A percentile compares a stretch with the other conserved stretches of the same genome.
Evolutionary conservation across 1,284 basidiomycete species (phyloP).

Genomic region (Omphalotus olearius): DNA sequence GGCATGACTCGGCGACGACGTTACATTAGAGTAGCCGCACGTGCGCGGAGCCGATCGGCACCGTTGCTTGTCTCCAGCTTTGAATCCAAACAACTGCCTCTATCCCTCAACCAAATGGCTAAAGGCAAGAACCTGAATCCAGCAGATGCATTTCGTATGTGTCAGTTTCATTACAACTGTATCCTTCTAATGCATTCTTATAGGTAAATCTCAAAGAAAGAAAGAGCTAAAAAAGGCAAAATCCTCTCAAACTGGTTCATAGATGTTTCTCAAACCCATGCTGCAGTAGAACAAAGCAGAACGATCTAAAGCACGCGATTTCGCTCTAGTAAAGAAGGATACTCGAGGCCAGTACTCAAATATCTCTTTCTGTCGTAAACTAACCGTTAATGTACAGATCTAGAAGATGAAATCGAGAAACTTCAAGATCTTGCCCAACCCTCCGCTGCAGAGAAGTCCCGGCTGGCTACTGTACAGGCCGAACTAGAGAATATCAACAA

Average conservation of each 20-base stretch:
- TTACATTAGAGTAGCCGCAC: not conserved
- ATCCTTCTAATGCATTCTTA: constrained; percentile 11
- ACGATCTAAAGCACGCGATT: constrained; percentile 74
- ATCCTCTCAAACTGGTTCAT: constrained; percentile 10
- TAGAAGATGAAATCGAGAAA: constrained; percentile 67
- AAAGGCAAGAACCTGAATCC: constrained; percentile 83
- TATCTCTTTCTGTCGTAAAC: constrained; percentile 2
- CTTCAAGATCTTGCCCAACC: constrained; percentile 46
- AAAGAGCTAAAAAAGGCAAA: constrained; percentile 88
- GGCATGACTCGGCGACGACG: constrained; percentile 5
- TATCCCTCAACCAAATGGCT: constrained; percentile 48
- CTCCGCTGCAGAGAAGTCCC: constrained; percentile 45
- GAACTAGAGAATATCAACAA: constrained; percentile 78
- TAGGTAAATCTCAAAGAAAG: constrained; percentile 83
- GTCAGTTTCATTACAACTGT: constrained; percentile 6
- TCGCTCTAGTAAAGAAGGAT: constrained; percentile 84
- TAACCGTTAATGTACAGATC: constrained; percentile 36
- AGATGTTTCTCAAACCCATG: constrained; percentile 17
- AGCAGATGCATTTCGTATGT: constrained; percentile 76
- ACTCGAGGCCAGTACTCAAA: constrained; percentile 52
- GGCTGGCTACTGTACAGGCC: constrained; percentile 62
- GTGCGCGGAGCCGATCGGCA: constrained; percentile 20
- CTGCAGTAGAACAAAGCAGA: constrained; percentile 84
- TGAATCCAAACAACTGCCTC: not conserved
- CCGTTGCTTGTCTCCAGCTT: constrained; percentile 11